Evolutionary conservation across 2,329 filamentous ascomycete species (phyloP).

Genomic region (Monosporascus cannonballus): DNA sequence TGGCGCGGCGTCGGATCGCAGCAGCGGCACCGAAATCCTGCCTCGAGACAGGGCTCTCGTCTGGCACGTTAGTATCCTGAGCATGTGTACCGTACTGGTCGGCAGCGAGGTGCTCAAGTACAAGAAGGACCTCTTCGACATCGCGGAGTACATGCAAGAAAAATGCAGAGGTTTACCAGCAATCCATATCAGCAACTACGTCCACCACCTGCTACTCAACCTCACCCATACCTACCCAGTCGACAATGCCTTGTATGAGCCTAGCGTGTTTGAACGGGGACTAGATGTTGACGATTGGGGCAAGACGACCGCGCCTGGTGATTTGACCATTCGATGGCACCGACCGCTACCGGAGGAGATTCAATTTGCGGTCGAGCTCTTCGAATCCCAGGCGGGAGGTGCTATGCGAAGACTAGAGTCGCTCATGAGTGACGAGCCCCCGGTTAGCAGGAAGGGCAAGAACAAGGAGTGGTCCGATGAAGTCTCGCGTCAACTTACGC

Average conservation of each 20-base stretch:
- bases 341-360: constrained; percentile 74
- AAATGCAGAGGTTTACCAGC: constrained; percentile 91
- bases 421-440: constrained; percentile 75
- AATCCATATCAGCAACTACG: constrained; percentile 94
- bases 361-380: constrained; percentile 82
- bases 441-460: constrained; percentile 84
- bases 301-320: constrained; percentile 62
- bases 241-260: constrained; percentile 83
- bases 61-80: constrained; percentile 95
- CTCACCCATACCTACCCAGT: constrained; percentile 90
- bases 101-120: constrained; percentile 84
- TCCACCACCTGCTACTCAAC: constrained; percentile 92
- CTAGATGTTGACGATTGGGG: constrained; percentile 81
- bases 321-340: constrained; percentile 88
- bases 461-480: constrained; percentile 99
- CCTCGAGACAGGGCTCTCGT: constrained; percentile 88
- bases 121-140: constrained; percentile 81
- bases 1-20: constrained; percentile 88
- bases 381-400: constrained; percentile 73
- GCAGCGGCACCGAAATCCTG: constrained; percentile 86
- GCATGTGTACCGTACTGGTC: constrained; percentile 97
- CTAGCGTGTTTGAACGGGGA: constrained; percentile 63
- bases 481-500: constrained; percentile 80
- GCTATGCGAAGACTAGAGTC: constrained; percentile 70
- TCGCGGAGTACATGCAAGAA: constrained; percentile 93